Evolutionary conservation across 805 yeast genomes (phyloP), one percentile per base, ranked within the genome.

Genomic region (Yamadazyma ubonensis): DNA sequence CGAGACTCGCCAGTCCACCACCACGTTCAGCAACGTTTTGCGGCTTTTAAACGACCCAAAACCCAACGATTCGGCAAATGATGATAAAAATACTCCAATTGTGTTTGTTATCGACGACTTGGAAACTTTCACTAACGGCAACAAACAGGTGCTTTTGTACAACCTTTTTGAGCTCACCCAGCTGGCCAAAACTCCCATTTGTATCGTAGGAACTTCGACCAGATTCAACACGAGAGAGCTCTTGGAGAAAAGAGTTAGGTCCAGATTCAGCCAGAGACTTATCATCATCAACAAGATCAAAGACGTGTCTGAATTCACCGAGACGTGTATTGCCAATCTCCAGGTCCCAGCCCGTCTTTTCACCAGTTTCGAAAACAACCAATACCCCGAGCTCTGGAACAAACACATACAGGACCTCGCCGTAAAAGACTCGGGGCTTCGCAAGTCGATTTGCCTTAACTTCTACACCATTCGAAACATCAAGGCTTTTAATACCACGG

Each of bases 131-230:
- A 82, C 96, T 0, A 66, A 69, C 9, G 81, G 77, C 41, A 70
- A 75, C 10, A 81, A 86, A 47, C 99, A 93, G 58, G 85, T 96
- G 0, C 66, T 93, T 36, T 63, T 93, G 4, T 93, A 93, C 58
- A 91, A 90, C 52, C 63, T 93, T 31, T 86, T 93, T 56, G 98
- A 93, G 52, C 70, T 90, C 51, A 81, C 96, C 2, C 96, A 88
- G 54, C 73, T 65, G 41, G 72, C 79, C 14, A 70, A 76, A 2
- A 71, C 77, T 2, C 95, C 96, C 1, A 79, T 90, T 4, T 76
- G 93, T 37, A 86, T 91, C 5, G 59, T 93, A 33, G 97, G 98
- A 2, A 61, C 83, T 9, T 81, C 95, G 0, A 74, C 90, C 1
- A 80, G 83, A 38, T 68, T 87, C 35, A 86, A 86, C 5, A 74